Conservation (phyloP, 352 stramenopile genomes). For the Globisporangium uncinulatum region DNA sequence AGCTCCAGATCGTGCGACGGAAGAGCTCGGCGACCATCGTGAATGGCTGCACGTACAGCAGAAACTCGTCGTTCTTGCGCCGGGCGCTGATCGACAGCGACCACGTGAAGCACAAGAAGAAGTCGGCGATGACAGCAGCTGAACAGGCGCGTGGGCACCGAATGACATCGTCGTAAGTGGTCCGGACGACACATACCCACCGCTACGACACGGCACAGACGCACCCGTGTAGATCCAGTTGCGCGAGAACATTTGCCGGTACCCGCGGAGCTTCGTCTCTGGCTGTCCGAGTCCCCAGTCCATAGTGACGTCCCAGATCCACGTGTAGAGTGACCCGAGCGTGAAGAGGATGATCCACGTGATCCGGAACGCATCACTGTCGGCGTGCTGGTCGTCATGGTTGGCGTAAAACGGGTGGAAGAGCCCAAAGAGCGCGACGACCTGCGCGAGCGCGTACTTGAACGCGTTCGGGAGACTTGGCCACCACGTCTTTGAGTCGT, state of each 20-base stretch:
- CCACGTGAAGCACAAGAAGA: conserved; percentile 82
- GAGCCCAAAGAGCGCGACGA: conserved; percentile 80
- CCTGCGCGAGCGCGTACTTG: conserved; percentile 91
- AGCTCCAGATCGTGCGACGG: conserved; percentile 83
- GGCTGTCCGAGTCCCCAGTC: conserved; percentile 79
- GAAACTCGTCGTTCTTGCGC: conserved; percentile 45
- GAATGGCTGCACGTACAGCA: conserved; percentile 78
- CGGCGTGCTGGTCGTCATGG: conserved; percentile 10
- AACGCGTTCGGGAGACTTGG: conserved; percentile 94
- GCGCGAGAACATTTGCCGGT: conserved; percentile 83
- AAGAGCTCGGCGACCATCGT: conserved; percentile 85
- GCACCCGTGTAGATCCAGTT: conserved; percentile 71
- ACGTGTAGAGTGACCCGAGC: conserved; percentile 73
- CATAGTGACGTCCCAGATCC: conserved; percentile 78
- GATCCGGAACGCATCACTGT: conserved; percentile 38
- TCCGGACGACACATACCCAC: not conserved
- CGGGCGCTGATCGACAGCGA: conserved; percentile 76
- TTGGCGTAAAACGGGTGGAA: conserved; percentile 76
- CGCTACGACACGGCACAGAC: not conserved
- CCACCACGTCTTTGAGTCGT: conserved; percentile 93
- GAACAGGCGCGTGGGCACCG: not conserved
- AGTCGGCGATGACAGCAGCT: conserved; percentile 66
- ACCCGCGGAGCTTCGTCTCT: conserved; percentile 70
- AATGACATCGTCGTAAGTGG: not conserved
- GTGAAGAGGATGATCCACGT: conserved; percentile 78